Evolutionary conservation across 257 asterid species (phyloP).

Genomic region (Anisodus acutangulus): DNA sequence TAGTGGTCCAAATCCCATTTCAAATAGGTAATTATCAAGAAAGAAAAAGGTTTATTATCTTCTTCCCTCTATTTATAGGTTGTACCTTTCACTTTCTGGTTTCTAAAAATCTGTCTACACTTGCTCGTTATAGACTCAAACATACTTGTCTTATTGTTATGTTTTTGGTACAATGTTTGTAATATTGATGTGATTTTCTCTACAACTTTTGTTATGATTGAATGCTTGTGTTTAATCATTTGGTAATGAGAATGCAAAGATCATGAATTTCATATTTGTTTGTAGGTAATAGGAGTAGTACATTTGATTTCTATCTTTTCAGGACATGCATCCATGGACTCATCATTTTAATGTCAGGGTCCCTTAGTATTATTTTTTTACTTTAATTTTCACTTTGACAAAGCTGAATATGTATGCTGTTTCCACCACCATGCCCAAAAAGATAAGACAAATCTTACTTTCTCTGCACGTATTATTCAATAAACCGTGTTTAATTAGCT

Average conservation of each 20-base stretch:
- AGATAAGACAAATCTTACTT: constrained; percentile 29
- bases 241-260: constrained; percentile 30
- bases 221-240: constrained; percentile 35
- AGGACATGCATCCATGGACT: constrained; percentile 21
- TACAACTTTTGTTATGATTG: background rate
- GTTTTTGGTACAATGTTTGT: background rate
- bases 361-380: background rate
- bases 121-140: background rate
- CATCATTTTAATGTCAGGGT: constrained; percentile 33
- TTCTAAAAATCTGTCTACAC: constrained; percentile 6
- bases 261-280: constrained; percentile 3
- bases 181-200: constrained; percentile 6
- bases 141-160: background rate
- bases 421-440: constrained; percentile 32
- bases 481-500: background rate
- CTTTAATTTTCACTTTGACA: constrained; percentile 28
- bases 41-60: background rate
- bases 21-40: constrained; percentile 48
- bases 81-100: background rate
- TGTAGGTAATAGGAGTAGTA: background rate
- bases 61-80: background rate
- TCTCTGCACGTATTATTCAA: background rate
- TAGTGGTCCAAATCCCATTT: constrained; percentile 78
- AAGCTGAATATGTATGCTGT: constrained; percentile 28
- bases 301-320: constrained; percentile 36